Evolutionary conservation across 352 stramenopile species (phyloP).

Genomic region (Phytophthora gonapodyides): DNA sequence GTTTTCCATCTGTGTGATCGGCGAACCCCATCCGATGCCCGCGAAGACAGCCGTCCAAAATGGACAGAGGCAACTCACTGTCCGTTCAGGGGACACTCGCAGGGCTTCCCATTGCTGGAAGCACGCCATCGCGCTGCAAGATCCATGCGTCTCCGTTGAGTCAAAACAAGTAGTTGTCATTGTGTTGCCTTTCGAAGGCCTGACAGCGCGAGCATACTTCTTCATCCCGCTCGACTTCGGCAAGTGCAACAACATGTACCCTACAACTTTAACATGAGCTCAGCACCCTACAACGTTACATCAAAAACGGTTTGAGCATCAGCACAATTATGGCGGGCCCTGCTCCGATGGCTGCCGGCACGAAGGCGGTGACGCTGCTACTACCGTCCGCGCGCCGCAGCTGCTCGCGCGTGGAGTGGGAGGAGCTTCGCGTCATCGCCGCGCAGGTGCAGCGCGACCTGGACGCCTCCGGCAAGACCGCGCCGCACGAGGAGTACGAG

Average conservation of each 20-base stretch:
- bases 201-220: too few relatives aligned
- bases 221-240: too few relatives aligned
- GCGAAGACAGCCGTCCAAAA: slow-evolving; percentile 18
- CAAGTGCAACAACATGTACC: too few relatives aligned
- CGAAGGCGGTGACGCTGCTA: slow-evolving; percentile 10
- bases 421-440: slow-evolving; percentile 52
- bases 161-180: too few relatives aligned
- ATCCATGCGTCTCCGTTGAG: not conserved
- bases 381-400: slow-evolving; percentile 24
- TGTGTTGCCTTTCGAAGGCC: too few relatives aligned
- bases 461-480: slow-evolving; percentile 54
- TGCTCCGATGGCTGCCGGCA: not conserved
- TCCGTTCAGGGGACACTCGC: not conserved
- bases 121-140: slow-evolving; percentile 4
- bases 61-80: slow-evolving; percentile 12
- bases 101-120: slow-evolving; percentile 3
- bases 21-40: slow-evolving; percentile 16
- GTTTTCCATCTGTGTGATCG: slow-evolving; percentile 12
- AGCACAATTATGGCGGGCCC: too few relatives aligned
- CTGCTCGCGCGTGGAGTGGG: slow-evolving; percentile 59
- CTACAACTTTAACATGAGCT: too few relatives aligned
- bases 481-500: slow-evolving; percentile 63
- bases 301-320: too few relatives aligned
- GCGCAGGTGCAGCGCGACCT: slow-evolving; percentile 65
- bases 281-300: too few relatives aligned